Base-by-base conservation (phyloP, 106 monocot species). In the Iris macrosiphon region DNA sequence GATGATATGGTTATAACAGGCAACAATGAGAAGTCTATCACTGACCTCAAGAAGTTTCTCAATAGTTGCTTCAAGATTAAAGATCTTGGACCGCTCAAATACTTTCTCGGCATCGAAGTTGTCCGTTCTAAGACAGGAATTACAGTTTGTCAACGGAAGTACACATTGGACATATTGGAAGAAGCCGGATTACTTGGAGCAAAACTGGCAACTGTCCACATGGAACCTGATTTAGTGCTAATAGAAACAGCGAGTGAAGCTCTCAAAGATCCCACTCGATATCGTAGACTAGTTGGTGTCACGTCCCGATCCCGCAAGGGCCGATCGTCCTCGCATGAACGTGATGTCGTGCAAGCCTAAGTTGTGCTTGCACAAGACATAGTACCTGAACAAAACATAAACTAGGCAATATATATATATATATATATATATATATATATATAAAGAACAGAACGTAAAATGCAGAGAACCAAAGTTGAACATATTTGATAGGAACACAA, bases 181-280 rank as follows among this genome's bases (percentile, higher is more conserved):
- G 34, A 35, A 6, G 34, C 34, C 4, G 34, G 34, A 10, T 35
- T 35, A 10, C 34, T 4, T 46, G 46, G 46, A 7, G 7, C 10
- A 7, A 3, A 18, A 18, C 7, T 21, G 12, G 1, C 12, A 7
- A 3, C 3, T 46, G 21, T 18, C 18, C 18, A 21, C 10, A 1
- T 0, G 18, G n/a, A 8, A 18, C n/a, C n/a, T n/a, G 46, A 21
- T 21, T 46, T 21, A 1, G 3, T 46, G 7, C 15, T 46, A n/a
- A 46, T 7, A 46, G 46, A 18, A 46, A n/a, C n/a, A n/a, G n/a
- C n/a, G 46, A 46, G 7, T 46, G n/a, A n/a, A n/a, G n/a, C n/a
- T n/a, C n/a, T n/a, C n/a, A n/a, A n/a, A n/a, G n/a, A n/a, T n/a
- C n/a, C n/a, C n/a, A n/a, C n/a, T n/a, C n/a, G n/a, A n/a, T n/a